Evolutionary conservation across 306 rosid species (phyloP).

Genomic region (Quercus variabilis): DNA sequence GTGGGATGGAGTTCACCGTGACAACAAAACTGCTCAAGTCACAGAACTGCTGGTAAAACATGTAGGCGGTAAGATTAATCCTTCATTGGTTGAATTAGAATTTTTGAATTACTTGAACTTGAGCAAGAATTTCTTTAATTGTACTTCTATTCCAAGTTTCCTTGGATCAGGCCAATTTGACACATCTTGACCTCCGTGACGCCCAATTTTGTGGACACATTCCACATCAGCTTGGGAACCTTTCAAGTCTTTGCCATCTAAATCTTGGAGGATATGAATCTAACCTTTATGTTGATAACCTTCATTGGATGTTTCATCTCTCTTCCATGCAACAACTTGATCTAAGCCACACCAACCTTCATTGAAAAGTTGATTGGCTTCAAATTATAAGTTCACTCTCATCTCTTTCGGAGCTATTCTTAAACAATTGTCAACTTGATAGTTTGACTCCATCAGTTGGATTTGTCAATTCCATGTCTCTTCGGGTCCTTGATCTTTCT

Average conservation of each 20-base stretch:
- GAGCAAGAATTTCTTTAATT: neutral
- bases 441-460: neutral
- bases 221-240: slow-evolving; percentile 20
- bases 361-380: slow-evolving; percentile 15
- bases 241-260: neutral
- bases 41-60: too few species aligned
- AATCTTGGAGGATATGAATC: neutral
- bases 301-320: neutral
- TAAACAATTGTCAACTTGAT: accelerated
- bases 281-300: neutral
- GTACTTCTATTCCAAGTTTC: neutral
- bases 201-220: neutral
- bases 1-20: slow-evolving; percentile 14
- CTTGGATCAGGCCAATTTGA: neutral
- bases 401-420: neutral
- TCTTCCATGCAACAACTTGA: slow-evolving; percentile 6
- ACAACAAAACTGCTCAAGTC: neutral
- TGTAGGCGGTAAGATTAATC: neutral
- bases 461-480: neutral
- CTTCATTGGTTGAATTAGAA: neutral
- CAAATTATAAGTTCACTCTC: neutral
- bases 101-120: neutral
- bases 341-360: neutral
- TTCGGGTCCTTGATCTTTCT: neutral
- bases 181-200: neutral